Evolutionary conservation across 108 stramenopile genomes (phyloP).

Genomic region (Stephanodiscus triporus): DNA sequence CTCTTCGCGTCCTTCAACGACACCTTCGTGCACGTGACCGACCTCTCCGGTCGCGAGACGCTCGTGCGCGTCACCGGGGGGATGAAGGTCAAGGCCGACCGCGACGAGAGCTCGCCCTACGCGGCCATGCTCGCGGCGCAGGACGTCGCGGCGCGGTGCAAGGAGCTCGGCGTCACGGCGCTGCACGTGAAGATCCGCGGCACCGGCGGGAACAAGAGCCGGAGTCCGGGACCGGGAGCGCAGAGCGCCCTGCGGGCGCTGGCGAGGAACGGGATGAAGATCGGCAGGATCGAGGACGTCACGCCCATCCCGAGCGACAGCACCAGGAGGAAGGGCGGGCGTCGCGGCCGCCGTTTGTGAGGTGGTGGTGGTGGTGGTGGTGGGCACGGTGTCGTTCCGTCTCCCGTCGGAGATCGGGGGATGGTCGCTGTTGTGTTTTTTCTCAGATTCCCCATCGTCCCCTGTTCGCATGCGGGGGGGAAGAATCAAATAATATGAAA

Average conservation of each 20-base stretch:
- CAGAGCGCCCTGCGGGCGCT: slow-evolving; percentile 98
- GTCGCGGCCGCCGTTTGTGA: slow-evolving; percentile 99
- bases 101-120: slow-evolving; percentile 99
- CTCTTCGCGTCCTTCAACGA: slow-evolving; percentile 99
- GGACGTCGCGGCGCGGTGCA: slow-evolving; percentile 95
- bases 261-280: slow-evolving; percentile 98
- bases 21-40: slow-evolving; percentile 99
- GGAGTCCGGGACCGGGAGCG: slow-evolving; percentile 98
- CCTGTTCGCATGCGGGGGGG: too few relatives aligned
- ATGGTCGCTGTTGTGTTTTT: too few relatives aligned
- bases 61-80: slow-evolving; percentile 99
- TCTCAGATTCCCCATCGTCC: too few relatives aligned
- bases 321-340: slow-evolving; percentile 98
- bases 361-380: too few relatives aligned
- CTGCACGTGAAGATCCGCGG: slow-evolving; percentile 99
- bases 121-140: slow-evolving; percentile 99
- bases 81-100: slow-evolving; percentile 99
- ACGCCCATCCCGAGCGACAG: slow-evolving; percentile 99
- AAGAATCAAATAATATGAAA: too few relatives aligned
- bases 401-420: too few relatives aligned
- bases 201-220: slow-evolving; percentile 97
- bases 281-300: slow-evolving; percentile 99
- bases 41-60: slow-evolving; percentile 99
- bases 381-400: too few relatives aligned
- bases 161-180: slow-evolving; percentile 98